Evolutionary conservation across 345 rosid genomes (phyloP), one percentile per base, ranked within the genome.

Genomic region (Salix koriyanagi): DNA sequence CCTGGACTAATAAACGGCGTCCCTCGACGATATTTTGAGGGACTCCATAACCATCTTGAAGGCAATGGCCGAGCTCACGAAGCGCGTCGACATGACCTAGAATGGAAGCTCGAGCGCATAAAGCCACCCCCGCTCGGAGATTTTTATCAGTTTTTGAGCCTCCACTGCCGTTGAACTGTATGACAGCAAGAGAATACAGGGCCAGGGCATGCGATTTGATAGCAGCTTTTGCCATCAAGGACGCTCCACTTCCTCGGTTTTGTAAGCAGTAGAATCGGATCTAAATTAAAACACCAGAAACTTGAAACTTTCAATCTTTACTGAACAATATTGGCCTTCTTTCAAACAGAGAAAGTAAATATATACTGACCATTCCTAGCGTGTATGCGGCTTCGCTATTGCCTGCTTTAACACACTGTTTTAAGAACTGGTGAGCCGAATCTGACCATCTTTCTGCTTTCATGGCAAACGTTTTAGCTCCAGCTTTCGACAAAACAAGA

Each of bases 161-260:
- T 9, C 95, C 91, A 48, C 95, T 91, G 34, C 95, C 95, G 88
- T 91, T 91, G 68, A 91, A 91, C 71, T 91, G 95, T 67, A 91
- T 87, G 54, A 91, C 85, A 2, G 91, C 78, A 21, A 91, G 86
- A 8, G 95, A 81, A 66, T 91, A 88, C 0, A 91, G 85, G 4
- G 95, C 93, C 68, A 79, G 76, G 75, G 86, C 78, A 84, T 88
- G 93, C 13, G 90, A 87, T 46, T 83, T 88, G 21, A 86, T 83
- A 3, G 95, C 95, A 0, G 95, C 96, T 74, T 80, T 91, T 0
- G 93, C 96, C 87, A 91, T 86, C 11, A 91, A 60, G 12, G 93
- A 88, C 4, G 86, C 86, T 3, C 96, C 96, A 73, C 81, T 86
- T 21, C 44, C 76, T 42, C 83, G 83, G 73, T 80, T 85, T 77